These are phyloP conservation scores for Scutellaria baicalensis DNA, from an alignment of 257 asterid genomes.

Conservation along the genomic window DNA sequence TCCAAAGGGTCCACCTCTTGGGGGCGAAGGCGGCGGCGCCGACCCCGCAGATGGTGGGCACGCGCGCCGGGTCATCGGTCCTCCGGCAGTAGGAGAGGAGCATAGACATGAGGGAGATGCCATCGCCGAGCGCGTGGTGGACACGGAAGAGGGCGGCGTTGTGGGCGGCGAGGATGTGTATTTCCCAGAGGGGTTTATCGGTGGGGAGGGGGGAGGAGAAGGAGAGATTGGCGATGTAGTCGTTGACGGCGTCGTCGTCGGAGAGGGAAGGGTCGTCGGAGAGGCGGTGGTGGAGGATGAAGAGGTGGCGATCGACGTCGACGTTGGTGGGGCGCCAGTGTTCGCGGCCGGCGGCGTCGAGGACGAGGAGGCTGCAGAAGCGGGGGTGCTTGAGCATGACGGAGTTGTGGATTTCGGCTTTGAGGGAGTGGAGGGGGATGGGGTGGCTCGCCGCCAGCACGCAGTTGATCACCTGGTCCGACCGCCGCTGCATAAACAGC, in stretches of 20 bases:
- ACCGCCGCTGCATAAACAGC: slow-evolving; percentile 40
- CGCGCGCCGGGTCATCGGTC: slow-evolving; percentile 35
- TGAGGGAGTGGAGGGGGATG: slow-evolving; percentile 35
- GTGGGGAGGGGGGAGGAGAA: slow-evolving; percentile 45
- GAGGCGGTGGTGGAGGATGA: slow-evolving; percentile 27
- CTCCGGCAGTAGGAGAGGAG: slow-evolving; percentile 48
- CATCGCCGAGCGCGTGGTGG: slow-evolving; percentile 89
- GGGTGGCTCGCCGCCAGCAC: slow-evolving; percentile 29
- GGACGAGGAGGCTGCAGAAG: slow-evolving; percentile 62
- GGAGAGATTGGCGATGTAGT: slow-evolving; percentile 44
- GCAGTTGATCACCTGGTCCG: slow-evolving; percentile 47
- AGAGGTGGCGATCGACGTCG: slow-evolving; percentile 51
- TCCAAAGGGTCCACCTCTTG: slow-evolving; percentile 19
- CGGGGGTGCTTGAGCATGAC: slow-evolving; percentile 52
- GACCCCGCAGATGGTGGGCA: slow-evolving; percentile 22
- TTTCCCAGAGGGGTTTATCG: slow-evolving; percentile 76
- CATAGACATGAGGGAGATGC: slow-evolving; percentile 60
- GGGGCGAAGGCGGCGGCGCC: slow-evolving; percentile 13
- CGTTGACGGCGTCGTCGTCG: slow-evolving; percentile 57
- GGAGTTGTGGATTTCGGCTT: slow-evolving; percentile 31
- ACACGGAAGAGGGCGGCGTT: slow-evolving; percentile 42
- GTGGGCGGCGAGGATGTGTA: slow-evolving; percentile 58
- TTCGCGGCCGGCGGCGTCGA: slow-evolving; percentile 49
- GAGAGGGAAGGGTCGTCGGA: slow-evolving; percentile 19
- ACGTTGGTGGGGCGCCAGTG: slow-evolving; percentile 54